These are phyloP conservation scores for Cenchrus americanus DNA, from an alignment of 176 grass and related monocot species.

Conservation along the genomic window DNA sequence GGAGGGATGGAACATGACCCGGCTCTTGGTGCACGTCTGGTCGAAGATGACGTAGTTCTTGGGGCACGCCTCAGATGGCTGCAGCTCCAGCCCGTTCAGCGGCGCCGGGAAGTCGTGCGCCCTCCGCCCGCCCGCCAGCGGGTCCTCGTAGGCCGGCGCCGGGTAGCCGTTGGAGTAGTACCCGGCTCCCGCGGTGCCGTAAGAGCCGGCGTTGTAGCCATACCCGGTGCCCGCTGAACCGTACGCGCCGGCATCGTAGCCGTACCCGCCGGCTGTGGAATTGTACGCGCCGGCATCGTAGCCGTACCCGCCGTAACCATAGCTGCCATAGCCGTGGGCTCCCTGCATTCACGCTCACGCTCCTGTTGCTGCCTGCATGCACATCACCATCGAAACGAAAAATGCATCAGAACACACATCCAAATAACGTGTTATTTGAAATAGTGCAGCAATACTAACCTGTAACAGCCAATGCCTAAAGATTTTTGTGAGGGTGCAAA, in stretches of 20 bases:
- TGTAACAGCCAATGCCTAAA: too few species aligned
- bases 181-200: conserved; percentile 29
- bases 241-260: neutral
- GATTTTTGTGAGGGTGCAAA: too few species aligned
- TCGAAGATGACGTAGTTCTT: conserved; percentile 98
- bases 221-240: conserved; percentile 36
- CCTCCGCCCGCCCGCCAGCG: conserved; percentile 35
- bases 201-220: conserved; percentile 44
- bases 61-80: conserved; percentile 81
- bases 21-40: conserved; percentile 74
- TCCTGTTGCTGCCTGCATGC: too few species aligned
- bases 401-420: too few species aligned
- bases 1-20: conserved; percentile 95
- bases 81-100: conserved; percentile 77
- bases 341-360: neutral
- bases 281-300: conserved; percentile 50
- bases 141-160: conserved; percentile 55
- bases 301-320: conserved; percentile 38
- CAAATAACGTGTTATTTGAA: too few species aligned
- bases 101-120: conserved; percentile 70
- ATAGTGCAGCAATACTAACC: too few species aligned
- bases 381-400: too few species aligned
- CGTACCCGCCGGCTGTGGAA: conserved; percentile 29
- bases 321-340: conserved; percentile 43
- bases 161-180: conserved; percentile 45